Evolutionary conservation across 257 asterid species (phyloP), one percentile per base, ranked within the genome.

Genomic region (Solanum appendiculatum): DNA sequence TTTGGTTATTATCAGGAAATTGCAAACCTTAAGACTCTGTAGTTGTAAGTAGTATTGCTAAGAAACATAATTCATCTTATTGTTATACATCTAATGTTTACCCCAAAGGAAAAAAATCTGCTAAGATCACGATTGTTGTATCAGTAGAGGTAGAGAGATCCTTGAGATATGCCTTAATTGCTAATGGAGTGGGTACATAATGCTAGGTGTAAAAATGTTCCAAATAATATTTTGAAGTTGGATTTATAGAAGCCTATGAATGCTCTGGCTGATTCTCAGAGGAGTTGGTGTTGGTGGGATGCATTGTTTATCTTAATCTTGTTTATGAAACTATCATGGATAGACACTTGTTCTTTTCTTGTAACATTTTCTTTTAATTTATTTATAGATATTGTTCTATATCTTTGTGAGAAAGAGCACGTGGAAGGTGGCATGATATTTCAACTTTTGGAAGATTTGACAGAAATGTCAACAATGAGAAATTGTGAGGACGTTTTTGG

Each of bases 381-480:
- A 36, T 68, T n/a, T 85, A 25, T 94, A 97, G 99, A 97, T 87
- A 97, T 97, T 88, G 96, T 95, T 72, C 90, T 97, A 86, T 97
- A 93, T 94, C 96, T 97, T 69, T 97, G 99, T 90, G 99, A 97
- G 98, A 95, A 94, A 88, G 99, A 97, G 82, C 98, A 95, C 86
- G 87, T 97, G 81, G 99, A 97, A 93, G 98, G 98, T 86, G 99
- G 99, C 87, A 95, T 95, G 98, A 97, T 97, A 90, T 97, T 97
- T 91, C 99, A 95, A 93, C 98, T 97, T 86, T 88, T 97, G 90
- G 99, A 97, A 90, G 99, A 97, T 95, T 92, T 97, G 93, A 97
- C 98, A 72, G 99, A 97, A 91, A 95, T 97, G 99, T 97, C 99
- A 66, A 97, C 99, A 37, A 97, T 97, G 99, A 94, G 95, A 92